phyloP scores from a whole-genome alignment of 768 basidiomycete species.

The Daedaleopsis sinensis region DNA sequence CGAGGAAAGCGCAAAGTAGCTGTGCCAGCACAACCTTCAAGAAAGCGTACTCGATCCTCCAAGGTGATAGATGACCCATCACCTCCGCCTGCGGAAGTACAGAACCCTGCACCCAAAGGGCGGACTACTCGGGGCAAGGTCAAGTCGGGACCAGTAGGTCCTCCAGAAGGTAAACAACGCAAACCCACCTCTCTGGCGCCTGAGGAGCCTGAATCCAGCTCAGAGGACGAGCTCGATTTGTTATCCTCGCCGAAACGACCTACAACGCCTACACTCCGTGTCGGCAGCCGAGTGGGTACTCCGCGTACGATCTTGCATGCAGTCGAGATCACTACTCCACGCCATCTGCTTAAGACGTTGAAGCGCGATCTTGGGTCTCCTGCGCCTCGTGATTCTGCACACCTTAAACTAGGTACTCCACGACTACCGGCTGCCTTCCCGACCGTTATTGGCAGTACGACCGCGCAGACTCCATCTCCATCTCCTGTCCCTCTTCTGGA shows the following conservation, averaged over 20 bases:
- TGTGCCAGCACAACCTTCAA: background rate
- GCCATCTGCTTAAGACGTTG: constrained; percentile 10
- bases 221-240: constrained; percentile 17
- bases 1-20: background rate
- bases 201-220: constrained; percentile 7
- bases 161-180: background rate
- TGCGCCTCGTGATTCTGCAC: constrained; percentile 3
- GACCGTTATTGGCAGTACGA: background rate
- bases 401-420: constrained; percentile 11
- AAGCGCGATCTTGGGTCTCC: constrained; percentile 10
- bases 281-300: constrained; percentile 2
- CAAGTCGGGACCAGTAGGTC: background rate
- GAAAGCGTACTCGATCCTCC: background rate
- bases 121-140: background rate
- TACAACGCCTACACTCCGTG: constrained; percentile 7
- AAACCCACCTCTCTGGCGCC: background rate
- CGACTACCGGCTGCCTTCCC: constrained; percentile 14
- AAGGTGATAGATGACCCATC: background rate
- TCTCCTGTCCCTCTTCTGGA: background rate
- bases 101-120: background rate
- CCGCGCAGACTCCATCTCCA: constrained; percentile 8
- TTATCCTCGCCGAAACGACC: constrained; percentile 13
- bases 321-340: constrained; percentile 30
- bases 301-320: constrained; percentile 28
- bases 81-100: background rate